A percentile compares a stretch with the other conserved stretches of the same genome.
Evolutionary conservation across 352 stramenopile species (phyloP).

Genomic region (Globisporangium middletonii): DNA sequence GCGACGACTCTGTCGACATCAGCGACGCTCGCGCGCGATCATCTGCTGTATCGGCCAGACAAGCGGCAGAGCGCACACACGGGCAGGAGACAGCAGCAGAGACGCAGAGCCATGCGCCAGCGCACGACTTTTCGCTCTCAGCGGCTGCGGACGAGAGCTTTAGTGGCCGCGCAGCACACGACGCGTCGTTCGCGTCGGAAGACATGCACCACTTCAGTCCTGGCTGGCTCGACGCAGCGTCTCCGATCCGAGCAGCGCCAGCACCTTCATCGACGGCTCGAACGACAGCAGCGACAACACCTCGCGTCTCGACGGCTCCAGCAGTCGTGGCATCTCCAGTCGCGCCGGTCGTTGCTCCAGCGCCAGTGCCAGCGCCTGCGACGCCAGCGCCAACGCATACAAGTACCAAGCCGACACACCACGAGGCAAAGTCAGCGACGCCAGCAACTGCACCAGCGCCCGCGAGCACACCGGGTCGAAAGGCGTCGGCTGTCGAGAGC

Average conservation of each 20-base stretch:
- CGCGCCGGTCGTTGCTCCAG: too few species aligned
- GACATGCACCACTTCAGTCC: slow-evolving; percentile 11
- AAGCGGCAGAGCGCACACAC: neutral
- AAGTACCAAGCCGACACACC: neutral
- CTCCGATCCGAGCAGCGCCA: neutral
- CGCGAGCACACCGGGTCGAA: neutral
- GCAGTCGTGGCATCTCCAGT: neutral
- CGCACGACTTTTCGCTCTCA: slow-evolving; percentile 9
- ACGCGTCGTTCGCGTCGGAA: slow-evolving; percentile 11
- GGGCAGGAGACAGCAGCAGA: neutral
- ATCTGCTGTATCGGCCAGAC: neutral
- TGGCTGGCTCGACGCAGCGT: slow-evolving; percentile 6
- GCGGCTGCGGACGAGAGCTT: neutral
- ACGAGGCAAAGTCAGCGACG: neutral
- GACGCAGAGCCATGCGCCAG: neutral
- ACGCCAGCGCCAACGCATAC: neutral
- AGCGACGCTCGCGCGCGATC: neutral
- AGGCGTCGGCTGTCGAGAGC: neutral
- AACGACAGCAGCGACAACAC: neutral
- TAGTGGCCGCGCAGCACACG: neutral
- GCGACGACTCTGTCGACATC: neutral
- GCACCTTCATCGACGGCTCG: neutral
- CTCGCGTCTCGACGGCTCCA: too few species aligned
- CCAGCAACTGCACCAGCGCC: neutral
- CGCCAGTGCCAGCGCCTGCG: neutral